These are phyloP conservation scores for Coniochaeta sp. DNA, from an alignment of 2,329 filamentous ascomycete genomes.

Conservation along the genomic window DNA sequence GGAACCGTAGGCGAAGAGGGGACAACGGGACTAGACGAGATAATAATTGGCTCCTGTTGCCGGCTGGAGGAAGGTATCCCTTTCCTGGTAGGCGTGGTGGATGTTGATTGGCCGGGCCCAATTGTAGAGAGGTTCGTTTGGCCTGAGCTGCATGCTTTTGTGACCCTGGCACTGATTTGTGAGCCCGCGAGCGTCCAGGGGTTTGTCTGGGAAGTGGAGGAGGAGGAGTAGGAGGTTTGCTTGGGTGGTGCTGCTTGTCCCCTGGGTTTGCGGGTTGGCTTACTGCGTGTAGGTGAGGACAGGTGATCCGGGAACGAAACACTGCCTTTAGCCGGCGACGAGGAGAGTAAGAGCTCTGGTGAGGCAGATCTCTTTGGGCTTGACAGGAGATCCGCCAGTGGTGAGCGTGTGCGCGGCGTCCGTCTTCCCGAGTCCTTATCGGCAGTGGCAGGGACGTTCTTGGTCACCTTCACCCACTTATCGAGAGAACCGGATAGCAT, in stretches of 20 bases:
- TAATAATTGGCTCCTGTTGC: slow-evolving; percentile 13
- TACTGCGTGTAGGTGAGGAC: slow-evolving; percentile 14
- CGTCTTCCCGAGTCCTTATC: not conserved
- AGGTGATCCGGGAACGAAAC: not conserved
- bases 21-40: slow-evolving; percentile 18
- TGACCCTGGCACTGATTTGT: slow-evolving; percentile 22
- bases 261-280: slow-evolving; percentile 16
- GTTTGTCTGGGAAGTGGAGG: slow-evolving; percentile 17
- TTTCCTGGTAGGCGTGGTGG: not conserved
- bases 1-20: not conserved
- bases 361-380: not conserved
- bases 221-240: slow-evolving; percentile 7
- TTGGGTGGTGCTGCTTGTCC: slow-evolving; percentile 7
- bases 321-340: not conserved
- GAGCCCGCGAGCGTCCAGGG: slow-evolving; percentile 32
- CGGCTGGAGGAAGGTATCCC: not conserved
- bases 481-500: slow-evolving; percentile 25
- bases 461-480: slow-evolving; percentile 24
- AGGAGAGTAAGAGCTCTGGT: not conserved
- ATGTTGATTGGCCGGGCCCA: not conserved
- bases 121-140: not conserved
- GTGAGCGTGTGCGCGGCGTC: not conserved
- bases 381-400: not conserved
- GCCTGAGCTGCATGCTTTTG: slow-evolving; percentile 7
- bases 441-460: not conserved